Evolutionary conservation across 1,284 basidiomycete species (phyloP).

Genomic region (Cutaneotrichosporon mucoides): DNA sequence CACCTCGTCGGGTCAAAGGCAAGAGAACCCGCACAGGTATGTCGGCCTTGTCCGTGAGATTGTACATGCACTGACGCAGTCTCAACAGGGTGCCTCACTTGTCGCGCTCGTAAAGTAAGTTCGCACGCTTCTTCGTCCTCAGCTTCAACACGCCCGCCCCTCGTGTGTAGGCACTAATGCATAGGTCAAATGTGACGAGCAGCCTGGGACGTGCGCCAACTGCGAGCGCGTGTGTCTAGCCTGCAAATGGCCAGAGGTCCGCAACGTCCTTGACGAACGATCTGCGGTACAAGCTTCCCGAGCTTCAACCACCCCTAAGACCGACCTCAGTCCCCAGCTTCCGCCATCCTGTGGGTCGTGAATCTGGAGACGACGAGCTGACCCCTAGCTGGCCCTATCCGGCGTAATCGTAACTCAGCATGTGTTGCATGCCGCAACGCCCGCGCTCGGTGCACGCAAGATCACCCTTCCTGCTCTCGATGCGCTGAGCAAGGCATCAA

Average conservation of each 20-base stretch:
- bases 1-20: conserved; percentile 13
- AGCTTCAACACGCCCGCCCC: too few relatives aligned
- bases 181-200: conserved; percentile 27
- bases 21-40: conserved; percentile 19
- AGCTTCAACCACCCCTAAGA: background rate
- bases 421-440: conserved; percentile 12
- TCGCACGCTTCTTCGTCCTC: too few relatives aligned
- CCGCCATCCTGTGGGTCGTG: conserved; percentile 4
- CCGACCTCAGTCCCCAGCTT: background rate
- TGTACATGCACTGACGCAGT: too few relatives aligned
- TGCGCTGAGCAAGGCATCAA: conserved; percentile 10
- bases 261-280: conserved; percentile 17
- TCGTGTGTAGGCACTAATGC: background rate
- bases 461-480: conserved; percentile 12
- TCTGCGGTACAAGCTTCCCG: background rate
- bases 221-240: conserved; percentile 21
- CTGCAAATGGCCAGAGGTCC: conserved; percentile 22
- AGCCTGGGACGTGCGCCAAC: conserved; percentile 22
- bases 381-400: conserved; percentile 13
- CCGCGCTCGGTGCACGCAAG: conserved; percentile 14
- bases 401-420: conserved; percentile 8
- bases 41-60: background rate
- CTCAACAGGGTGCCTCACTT: conserved; percentile 19
- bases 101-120: conserved; percentile 21
- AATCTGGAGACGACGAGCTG: background rate